Base-by-base conservation (phyloP, 2,329 filamentous ascomycete genomes). In the Aspergillus fischeri region DNA sequence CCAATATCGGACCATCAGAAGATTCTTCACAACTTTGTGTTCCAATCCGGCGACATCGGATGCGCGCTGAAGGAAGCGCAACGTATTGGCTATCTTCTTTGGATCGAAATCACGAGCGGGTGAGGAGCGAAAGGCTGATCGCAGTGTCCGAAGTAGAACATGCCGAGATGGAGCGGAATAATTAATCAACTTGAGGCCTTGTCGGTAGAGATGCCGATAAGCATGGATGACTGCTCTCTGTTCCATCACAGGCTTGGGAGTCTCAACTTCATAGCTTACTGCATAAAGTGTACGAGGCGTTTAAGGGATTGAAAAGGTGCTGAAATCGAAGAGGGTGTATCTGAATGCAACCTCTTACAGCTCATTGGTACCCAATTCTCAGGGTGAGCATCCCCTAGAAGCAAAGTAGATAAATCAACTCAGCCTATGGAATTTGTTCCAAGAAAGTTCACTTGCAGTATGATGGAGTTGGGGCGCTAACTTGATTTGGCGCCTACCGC, bases 151-250 rank as follows among this genome's bases (percentile, higher is more conserved):
- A 52, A 78, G 78, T 20, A 85, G 68, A 2, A 81, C 78, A 70
- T 80, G 80, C 54, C 83, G 82, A 21, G 80, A 78, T 10, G 85
- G 85, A 50, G 77, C 79, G 1, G 84, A 80, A 70, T 83, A 85
- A 55, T 81, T 80, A 53, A 86, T 74, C 3, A 82, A 82, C 53
- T 78, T 78, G 21, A 86, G 73, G 8, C 77, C 74, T 29, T 79
- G 75, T 27, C 81, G 79, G 62, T 82, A 83, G 45, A 87, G 74
- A 54, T 80, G 77, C 58, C 85, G 81, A 67, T 87, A 87, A 52
- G 82, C 81, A 63, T 77, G 75, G 55, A 81, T 55, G 49, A 85
- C 63, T 10, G 67, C 65, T 60, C 65, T 62, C 53, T 61, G 61
- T 53, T 69, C 62, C 51, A 57, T 56, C 41, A 54, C 55, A 14